phyloP scores from a whole-genome alignment of 1,284 basidiomycete genomes.

The Baeospora myosura region DNA sequence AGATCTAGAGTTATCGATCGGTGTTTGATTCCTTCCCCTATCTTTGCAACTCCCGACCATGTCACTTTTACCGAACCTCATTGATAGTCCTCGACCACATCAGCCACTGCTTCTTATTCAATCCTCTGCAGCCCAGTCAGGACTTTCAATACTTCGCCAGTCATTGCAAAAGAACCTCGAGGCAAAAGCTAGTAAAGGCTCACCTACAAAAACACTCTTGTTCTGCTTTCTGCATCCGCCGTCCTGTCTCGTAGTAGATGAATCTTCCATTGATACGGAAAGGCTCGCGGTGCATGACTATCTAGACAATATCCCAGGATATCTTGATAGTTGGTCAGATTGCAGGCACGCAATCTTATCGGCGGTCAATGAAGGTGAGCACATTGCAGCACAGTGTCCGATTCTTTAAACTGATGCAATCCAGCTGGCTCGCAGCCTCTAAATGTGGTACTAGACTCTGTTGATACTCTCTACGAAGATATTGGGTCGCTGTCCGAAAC shows the following conservation, averaged over 20 bases:
- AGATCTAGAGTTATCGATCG: slow-evolving; percentile 9
- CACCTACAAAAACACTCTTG: slow-evolving; percentile 33
- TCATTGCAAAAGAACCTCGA: slow-evolving; percentile 24
- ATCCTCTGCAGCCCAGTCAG: slow-evolving; percentile 57
- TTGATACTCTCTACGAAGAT: slow-evolving; percentile 56
- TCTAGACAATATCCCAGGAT: slow-evolving; percentile 48
- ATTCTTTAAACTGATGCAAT: slow-evolving; percentile 12
- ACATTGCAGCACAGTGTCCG: neutral
- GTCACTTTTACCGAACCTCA: slow-evolving; percentile 27
- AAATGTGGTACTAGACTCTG: slow-evolving; percentile 59
- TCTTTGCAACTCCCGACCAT: slow-evolving; percentile 5
- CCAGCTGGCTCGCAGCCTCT: slow-evolving; percentile 36
- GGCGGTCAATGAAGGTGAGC: slow-evolving; percentile 20
- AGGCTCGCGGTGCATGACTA: slow-evolving; percentile 43
- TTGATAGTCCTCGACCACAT: slow-evolving; percentile 29
- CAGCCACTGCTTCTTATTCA: slow-evolving; percentile 55
- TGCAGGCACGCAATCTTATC: slow-evolving; percentile 26
- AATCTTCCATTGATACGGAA: slow-evolving; percentile 18
- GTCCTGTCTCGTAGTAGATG: slow-evolving; percentile 28
- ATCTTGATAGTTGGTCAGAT: slow-evolving; percentile 29
- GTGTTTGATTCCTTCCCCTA: slow-evolving; percentile 1
- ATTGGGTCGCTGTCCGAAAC: slow-evolving; percentile 45
- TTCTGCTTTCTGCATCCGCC: slow-evolving; percentile 58
- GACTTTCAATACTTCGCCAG: slow-evolving; percentile 48
- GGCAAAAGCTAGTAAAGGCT: slow-evolving; percentile 11